Evolutionary conservation across 225 moss, liverwort and hornwort species (phyloP).

Genomic region (Polytrichum commune): DNA sequence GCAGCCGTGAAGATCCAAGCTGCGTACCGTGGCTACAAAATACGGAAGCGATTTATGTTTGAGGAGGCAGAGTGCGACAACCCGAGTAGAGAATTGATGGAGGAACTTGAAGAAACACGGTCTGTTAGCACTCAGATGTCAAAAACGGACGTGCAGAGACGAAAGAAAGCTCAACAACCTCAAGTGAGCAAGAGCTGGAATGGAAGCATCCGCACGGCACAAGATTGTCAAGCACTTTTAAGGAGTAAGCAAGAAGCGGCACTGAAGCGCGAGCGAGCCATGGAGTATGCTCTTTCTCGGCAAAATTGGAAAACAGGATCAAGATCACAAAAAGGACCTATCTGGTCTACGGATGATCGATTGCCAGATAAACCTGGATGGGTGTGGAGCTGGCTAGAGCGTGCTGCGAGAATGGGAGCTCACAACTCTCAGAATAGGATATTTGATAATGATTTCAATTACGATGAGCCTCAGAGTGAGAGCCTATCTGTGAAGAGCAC

Average conservation of each 20-base stretch:
- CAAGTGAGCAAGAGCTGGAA: conserved; percentile 47
- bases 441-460: conserved; percentile 28
- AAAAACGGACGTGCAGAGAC: conserved; percentile 25
- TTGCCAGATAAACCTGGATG: conserved; percentile 48
- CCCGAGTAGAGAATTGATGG: conserved; percentile 22
- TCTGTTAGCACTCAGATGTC: conserved; percentile 44
- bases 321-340: conserved; percentile 28
- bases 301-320: conserved; percentile 42
- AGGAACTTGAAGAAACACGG: conserved; percentile 18
- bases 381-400: conserved; percentile 55
- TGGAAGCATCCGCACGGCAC: conserved; percentile 44
- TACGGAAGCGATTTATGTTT: conserved; percentile 19
- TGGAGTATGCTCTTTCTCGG: conserved; percentile 45
- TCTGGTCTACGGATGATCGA: conserved; percentile 22
- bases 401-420: conserved; percentile 43
- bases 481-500: conserved; percentile 44
- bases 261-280: conserved; percentile 42
- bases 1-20: conserved; percentile 44
- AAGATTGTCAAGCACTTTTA: conserved; percentile 43
- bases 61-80: conserved; percentile 13
- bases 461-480: conserved; percentile 17
- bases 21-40: conserved; percentile 31
- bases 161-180: conserved; percentile 16
- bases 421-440: conserved; percentile 38
- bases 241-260: conserved; percentile 45